Conservation (phyloP, 441 rosid species). For the Omphalea diandra region DNA sequence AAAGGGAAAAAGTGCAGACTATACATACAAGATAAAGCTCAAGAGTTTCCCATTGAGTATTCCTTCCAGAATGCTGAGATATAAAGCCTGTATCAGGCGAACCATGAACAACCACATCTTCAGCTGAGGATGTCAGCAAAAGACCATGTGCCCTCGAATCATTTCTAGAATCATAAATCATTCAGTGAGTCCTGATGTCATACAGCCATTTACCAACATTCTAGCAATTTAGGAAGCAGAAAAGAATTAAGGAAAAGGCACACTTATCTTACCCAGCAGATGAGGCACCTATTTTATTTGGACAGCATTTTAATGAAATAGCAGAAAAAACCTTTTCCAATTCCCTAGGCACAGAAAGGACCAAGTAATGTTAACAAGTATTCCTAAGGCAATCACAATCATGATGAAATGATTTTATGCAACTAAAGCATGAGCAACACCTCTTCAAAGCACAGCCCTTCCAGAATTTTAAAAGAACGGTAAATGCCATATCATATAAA, state of each 20-base stretch:
- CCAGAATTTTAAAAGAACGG: conserved; percentile 82
- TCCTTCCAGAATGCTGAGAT: conserved; percentile 45
- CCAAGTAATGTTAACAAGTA: conserved; percentile 15
- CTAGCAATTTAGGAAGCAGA: not conserved
- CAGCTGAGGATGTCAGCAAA: conserved; percentile 61
- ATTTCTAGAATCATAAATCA: conserved; percentile 29
- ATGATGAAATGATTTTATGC: conserved; percentile 1
- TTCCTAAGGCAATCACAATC: conserved; percentile 10
- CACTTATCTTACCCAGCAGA: conserved; percentile 43
- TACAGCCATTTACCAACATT: not conserved
- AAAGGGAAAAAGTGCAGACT: conserved; percentile 29
- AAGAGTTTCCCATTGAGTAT: conserved; percentile 83
- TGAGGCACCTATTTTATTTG: conserved; percentile 44
- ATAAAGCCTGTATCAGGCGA: conserved; percentile 48
- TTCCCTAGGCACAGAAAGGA: conserved; percentile 51
- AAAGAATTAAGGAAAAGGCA: not conserved
- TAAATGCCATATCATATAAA: conserved; percentile 87
- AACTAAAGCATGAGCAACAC: conserved; percentile 36
- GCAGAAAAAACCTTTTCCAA: conserved; percentile 79
- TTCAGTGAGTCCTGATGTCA: not conserved
- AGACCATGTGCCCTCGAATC: conserved; percentile 51
- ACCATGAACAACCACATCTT: conserved; percentile 50
- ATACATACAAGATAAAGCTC: conserved; percentile 86
- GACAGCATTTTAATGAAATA: conserved; percentile 87
- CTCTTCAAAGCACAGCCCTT: conserved; percentile 71